Evolutionary conservation across 1,284 basidiomycete species (phyloP).

Genomic region (Ustilago curta): DNA sequence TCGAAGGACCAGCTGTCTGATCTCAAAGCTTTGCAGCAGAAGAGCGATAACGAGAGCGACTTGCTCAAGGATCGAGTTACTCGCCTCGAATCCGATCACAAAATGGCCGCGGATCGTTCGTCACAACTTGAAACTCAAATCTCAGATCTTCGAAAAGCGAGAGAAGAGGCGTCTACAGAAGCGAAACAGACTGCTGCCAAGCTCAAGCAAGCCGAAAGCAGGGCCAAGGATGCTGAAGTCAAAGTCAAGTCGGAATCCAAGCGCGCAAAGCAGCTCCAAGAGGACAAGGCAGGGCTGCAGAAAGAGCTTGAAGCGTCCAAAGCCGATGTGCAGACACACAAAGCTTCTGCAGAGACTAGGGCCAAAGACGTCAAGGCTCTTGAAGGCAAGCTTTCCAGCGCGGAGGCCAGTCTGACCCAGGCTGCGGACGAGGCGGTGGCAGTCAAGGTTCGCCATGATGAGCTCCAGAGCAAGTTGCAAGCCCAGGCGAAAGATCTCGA

Average conservation of each 20-base stretch:
- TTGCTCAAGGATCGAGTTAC: constrained; percentile 27
- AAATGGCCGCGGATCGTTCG: constrained; percentile 24
- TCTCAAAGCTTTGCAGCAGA: constrained; percentile 15
- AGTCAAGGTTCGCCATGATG: constrained; percentile 18
- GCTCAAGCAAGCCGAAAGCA: constrained; percentile 23
- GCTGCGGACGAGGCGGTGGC: constrained; percentile 15
- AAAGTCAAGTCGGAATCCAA: constrained; percentile 11
- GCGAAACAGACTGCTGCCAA: constrained; percentile 14
- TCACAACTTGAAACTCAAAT: constrained; percentile 27
- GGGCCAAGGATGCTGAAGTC: constrained; percentile 24
- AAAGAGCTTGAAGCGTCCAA: constrained; percentile 22
- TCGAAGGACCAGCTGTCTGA: constrained; percentile 8
- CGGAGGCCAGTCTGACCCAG: constrained; percentile 23
- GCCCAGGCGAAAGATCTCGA: constrained; percentile 21
- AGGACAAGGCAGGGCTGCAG: constrained; percentile 26
- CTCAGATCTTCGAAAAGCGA: constrained; percentile 15
- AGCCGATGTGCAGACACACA: constrained; percentile 13
- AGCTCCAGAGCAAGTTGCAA: constrained; percentile 28
- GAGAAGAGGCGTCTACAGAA: constrained; percentile 14
- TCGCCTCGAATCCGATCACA: constrained; percentile 20
- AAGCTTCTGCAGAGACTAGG: constrained; percentile 16
- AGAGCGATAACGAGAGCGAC: constrained; percentile 3
- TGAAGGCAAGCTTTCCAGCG: constrained; percentile 14
- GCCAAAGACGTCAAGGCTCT: constrained; percentile 27
- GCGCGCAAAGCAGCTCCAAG: constrained; percentile 25